A percentile compares a stretch with the other conserved stretches of the same genome.
Conservation (phyloP, 2,329 filamentous ascomycete species). For the Pseudocercospora vitis region DNA sequence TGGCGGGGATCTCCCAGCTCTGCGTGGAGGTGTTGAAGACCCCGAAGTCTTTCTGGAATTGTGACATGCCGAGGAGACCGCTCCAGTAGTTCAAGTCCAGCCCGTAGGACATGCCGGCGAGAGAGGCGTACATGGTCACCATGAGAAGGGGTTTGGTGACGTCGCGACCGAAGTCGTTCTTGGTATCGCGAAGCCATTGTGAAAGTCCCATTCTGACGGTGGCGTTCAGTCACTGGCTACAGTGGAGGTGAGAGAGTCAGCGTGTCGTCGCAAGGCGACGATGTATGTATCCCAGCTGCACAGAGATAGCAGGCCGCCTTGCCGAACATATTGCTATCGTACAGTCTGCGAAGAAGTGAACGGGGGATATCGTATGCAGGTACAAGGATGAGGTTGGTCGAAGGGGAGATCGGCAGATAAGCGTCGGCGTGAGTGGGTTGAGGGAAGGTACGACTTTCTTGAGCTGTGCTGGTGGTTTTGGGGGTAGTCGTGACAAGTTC, state of each 20-base stretch:
- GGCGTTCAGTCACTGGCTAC: neutral
- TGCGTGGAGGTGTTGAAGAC: neutral
- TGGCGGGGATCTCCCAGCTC: conserved; percentile 9
- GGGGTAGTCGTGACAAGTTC: neutral
- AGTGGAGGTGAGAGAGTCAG: neutral
- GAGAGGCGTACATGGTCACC: conserved; percentile 14
- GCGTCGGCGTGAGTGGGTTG: conserved; percentile 10
- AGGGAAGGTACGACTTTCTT: neutral
- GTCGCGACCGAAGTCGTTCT: conserved; percentile 14
- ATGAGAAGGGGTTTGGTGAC: conserved; percentile 10
- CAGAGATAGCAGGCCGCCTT: neutral
- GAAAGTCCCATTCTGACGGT: conserved; percentile 3
- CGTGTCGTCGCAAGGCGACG: neutral
- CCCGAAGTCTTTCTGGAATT: conserved; percentile 20
- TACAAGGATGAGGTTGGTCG: neutral
- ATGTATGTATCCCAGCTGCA: neutral
- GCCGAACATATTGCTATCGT: conserved; percentile 10
- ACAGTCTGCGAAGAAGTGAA: neutral
- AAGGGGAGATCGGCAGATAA: conserved; percentile 20
- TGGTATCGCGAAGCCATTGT: conserved; percentile 9
- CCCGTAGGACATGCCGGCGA: conserved; percentile 21
- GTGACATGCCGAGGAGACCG: conserved; percentile 17
- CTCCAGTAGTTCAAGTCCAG: conserved; percentile 19
- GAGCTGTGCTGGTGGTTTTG: neutral
- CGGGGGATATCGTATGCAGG: neutral